phyloP scores from a whole-genome alignment of 257 asterid genomes.

The Oldenlandia corymbosa region DNA sequence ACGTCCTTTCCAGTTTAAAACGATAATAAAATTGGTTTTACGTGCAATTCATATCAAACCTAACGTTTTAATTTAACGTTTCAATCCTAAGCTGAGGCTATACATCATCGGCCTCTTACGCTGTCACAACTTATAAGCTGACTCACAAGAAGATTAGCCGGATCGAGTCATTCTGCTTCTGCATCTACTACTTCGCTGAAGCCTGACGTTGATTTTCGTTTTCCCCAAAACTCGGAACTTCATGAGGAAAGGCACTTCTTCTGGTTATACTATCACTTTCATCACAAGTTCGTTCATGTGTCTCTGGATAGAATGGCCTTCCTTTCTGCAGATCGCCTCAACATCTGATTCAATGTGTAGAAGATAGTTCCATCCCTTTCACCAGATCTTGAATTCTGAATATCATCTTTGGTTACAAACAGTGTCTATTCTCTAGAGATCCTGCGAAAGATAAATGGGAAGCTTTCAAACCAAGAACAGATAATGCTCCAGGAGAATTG shows the following conservation, averaged over 20 bases:
- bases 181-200: slow-evolving; percentile 25
- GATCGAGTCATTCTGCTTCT: slow-evolving; percentile 65
- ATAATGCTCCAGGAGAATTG: not conserved
- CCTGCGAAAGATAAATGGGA: slow-evolving; percentile 23
- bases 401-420: slow-evolving; percentile 20
- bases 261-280: slow-evolving; percentile 34
- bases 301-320: slow-evolving; percentile 54
- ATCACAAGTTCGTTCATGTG: slow-evolving; percentile 52
- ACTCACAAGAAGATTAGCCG: slow-evolving; percentile 38
- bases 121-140: slow-evolving; percentile 39
- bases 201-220: slow-evolving; percentile 6
- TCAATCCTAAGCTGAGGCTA: too few species aligned
- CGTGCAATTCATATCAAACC: too few species aligned
- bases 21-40: too few species aligned
- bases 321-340: slow-evolving; percentile 18
- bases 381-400: slow-evolving; percentile 16
- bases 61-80: too few species aligned
- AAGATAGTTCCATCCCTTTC: slow-evolving; percentile 14
- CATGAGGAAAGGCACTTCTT: slow-evolving; percentile 19
- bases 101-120: slow-evolving; percentile 52
- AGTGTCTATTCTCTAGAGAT: slow-evolving; percentile 24
- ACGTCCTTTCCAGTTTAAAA: too few species aligned
- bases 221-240: not conserved
- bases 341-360: slow-evolving; percentile 25
- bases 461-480: not conserved